Evolutionary conservation across 2,329 filamentous ascomycete genomes (phyloP).

Genomic region (Phoma sp.): DNA sequence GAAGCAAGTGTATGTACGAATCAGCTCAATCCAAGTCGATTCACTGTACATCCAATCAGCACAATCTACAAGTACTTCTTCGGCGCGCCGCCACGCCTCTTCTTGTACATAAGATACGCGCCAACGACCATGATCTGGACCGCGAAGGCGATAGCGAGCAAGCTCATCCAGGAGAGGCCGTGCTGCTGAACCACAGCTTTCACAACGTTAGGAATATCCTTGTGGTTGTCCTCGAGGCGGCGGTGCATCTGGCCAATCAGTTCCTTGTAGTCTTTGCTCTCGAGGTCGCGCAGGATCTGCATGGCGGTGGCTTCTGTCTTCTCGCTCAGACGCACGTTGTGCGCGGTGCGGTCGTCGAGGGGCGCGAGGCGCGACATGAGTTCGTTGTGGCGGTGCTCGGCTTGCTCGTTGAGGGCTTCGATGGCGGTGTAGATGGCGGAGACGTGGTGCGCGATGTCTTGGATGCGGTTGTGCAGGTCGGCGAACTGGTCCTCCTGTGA

Average conservation of each 20-base stretch:
- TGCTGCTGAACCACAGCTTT: slow-evolving; percentile 58
- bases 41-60: too few species aligned
- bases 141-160: slow-evolving; percentile 74
- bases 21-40: too few species aligned
- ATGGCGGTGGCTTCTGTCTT: slow-evolving; percentile 60
- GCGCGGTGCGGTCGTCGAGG: slow-evolving; percentile 39
- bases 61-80: slow-evolving; percentile 81
- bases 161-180: slow-evolving; percentile 64
- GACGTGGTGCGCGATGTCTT: slow-evolving; percentile 73
- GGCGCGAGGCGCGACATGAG: slow-evolving; percentile 45
- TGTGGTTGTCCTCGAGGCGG: slow-evolving; percentile 60
- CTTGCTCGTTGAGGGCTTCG: slow-evolving; percentile 57
- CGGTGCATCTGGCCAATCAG: slow-evolving; percentile 61
- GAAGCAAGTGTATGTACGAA: too few species aligned
- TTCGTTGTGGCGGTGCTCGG: slow-evolving; percentile 65
- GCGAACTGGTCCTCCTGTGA: slow-evolving; percentile 69
- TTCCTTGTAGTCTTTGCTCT: slow-evolving; percentile 63
- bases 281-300: slow-evolving; percentile 60
- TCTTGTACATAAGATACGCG: slow-evolving; percentile 80
- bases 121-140: slow-evolving; percentile 74
- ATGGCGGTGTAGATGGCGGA: slow-evolving; percentile 66
- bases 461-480: slow-evolving; percentile 84
- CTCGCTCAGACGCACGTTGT: slow-evolving; percentile 57
- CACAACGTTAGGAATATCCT: slow-evolving; percentile 55
- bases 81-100: slow-evolving; percentile 74